Evolutionary conservation across 1,139 yeast genomes (phyloP).

Genomic region (Zygotorulaspora mrakii): DNA sequence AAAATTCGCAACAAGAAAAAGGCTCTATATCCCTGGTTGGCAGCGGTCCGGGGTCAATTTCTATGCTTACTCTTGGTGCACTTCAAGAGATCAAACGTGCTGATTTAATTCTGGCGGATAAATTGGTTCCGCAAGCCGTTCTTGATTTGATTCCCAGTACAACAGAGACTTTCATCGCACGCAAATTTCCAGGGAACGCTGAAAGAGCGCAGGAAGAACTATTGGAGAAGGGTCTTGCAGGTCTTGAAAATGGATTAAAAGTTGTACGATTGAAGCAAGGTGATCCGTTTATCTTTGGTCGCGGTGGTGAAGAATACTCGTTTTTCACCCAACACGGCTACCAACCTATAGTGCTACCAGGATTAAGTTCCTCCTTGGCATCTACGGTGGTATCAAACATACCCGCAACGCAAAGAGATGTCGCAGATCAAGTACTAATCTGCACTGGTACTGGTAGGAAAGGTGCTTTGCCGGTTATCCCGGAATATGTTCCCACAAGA

Average conservation of each 20-base stretch:
- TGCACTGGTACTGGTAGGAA: conserved; percentile 95
- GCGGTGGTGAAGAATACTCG: conserved; percentile 90
- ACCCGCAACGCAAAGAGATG: conserved; percentile 90
- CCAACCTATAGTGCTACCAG: conserved; percentile 74
- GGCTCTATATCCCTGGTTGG: conserved; percentile 82
- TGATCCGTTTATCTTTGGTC: conserved; percentile 93
- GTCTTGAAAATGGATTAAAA: conserved; percentile 59
- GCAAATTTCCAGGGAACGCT: conserved; percentile 96
- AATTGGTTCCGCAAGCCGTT: conserved; percentile 86
- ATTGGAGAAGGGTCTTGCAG: conserved; percentile 62
- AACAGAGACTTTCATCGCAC: conserved; percentile 78
- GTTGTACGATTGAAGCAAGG: conserved; percentile 95
- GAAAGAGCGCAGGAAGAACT: conserved; percentile 89
- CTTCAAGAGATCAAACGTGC: conserved; percentile 75
- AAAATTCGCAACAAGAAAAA: conserved; percentile 12
- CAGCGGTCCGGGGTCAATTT: conserved; percentile 89
- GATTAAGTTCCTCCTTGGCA: conserved; percentile 85
- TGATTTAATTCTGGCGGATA: conserved; percentile 83
- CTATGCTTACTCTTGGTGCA: conserved; percentile 82
- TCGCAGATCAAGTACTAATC: conserved; percentile 85
- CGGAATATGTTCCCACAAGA: conserved; percentile 65
- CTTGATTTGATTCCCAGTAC: conserved; percentile 71
- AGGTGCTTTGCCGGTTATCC: conserved; percentile 76
- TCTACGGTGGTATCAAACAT: conserved; percentile 83
- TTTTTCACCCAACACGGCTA: conserved; percentile 67